phyloP scores from a whole-genome alignment of 2,329 filamentous ascomycete genomes.

The Pyrenochaeta sp. region DNA sequence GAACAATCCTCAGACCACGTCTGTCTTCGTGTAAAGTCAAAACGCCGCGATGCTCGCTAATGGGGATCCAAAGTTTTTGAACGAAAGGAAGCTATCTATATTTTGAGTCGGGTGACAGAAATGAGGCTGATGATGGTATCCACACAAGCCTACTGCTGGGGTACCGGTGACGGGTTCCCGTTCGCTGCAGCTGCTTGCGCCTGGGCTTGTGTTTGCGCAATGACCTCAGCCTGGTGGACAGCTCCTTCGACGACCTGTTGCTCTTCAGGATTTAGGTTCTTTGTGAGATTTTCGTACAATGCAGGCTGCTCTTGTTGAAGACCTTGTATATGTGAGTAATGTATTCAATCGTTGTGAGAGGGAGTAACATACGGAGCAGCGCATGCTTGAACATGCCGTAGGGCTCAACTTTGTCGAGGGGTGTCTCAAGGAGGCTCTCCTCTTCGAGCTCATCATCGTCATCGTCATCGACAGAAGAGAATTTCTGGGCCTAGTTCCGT shows the following conservation, averaged over 20 bases:
- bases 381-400: slow-evolving; percentile 88
- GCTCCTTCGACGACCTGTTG: slow-evolving; percentile 82
- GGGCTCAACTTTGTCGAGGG: slow-evolving; percentile 93
- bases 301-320: slow-evolving; percentile 91
- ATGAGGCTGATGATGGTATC: neutral
- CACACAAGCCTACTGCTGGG: slow-evolving; percentile 23
- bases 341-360: neutral
- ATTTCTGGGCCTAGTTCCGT: slow-evolving; percentile 75
- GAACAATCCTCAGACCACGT: slow-evolving; percentile 23
- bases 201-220: slow-evolving; percentile 45
- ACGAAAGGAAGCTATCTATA: slow-evolving; percentile 32
- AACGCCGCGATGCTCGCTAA: slow-evolving; percentile 48
- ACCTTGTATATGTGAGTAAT: slow-evolving; percentile 62
- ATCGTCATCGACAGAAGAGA: slow-evolving; percentile 72
- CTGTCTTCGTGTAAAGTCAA: slow-evolving; percentile 24
- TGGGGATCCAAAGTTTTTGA: slow-evolving; percentile 33
- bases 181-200: slow-evolving; percentile 33
- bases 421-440: slow-evolving; percentile 89
- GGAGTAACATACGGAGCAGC: slow-evolving; percentile 74
- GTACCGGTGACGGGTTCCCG: slow-evolving; percentile 25
- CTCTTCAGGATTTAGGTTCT: slow-evolving; percentile 80
- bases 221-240: slow-evolving; percentile 73
- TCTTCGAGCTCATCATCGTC: slow-evolving; percentile 93
- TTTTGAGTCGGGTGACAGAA: slow-evolving; percentile 3
- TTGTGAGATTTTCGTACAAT: slow-evolving; percentile 82